These are phyloP conservation scores for Globisporangium acanthophoron DNA, from an alignment of 352 stramenopile genomes.

Conservation along the genomic window DNA sequence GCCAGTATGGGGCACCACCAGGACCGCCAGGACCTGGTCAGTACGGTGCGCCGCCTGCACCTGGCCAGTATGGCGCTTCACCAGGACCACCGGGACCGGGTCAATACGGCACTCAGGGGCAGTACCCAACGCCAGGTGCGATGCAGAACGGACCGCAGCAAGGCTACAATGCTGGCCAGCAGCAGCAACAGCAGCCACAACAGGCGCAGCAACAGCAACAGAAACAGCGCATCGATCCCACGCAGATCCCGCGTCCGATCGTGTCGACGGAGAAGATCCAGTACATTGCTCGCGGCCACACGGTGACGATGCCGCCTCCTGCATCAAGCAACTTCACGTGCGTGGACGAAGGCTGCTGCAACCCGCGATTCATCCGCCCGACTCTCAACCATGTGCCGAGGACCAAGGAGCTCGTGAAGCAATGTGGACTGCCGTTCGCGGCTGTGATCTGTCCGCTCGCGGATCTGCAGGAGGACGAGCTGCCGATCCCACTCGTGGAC, in stretches of 20 bases:
- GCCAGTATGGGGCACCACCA: conserved; percentile 13
- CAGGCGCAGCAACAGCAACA: conserved; percentile 37
- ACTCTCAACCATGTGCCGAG: conserved; percentile 81
- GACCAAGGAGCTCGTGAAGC: conserved; percentile 69
- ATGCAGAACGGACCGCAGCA: conserved; percentile 10
- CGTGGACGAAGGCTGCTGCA: conserved; percentile 82
- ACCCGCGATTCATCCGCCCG: conserved; percentile 86
- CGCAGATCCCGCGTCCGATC: conserved; percentile 80
- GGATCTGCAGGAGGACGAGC: conserved; percentile 72
- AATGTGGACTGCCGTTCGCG: conserved; percentile 73
- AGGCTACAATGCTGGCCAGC: conserved; percentile 9
- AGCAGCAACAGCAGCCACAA: conserved; percentile 24
- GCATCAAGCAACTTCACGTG: conserved; percentile 80
- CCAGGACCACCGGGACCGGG: conserved; percentile 10
- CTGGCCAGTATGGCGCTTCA: conserved; percentile 3
- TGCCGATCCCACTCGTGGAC: conserved; percentile 81
- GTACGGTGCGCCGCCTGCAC: neutral
- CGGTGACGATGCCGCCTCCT: conserved; percentile 72
- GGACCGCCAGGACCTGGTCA: neutral
- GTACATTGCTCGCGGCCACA: conserved; percentile 77
- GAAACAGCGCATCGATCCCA: conserved; percentile 83
- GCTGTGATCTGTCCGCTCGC: conserved; percentile 82
- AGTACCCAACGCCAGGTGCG: conserved; percentile 10
- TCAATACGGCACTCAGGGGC: conserved; percentile 16
- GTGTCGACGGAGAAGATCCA: conserved; percentile 58